Evolutionary conservation across 2,329 filamentous ascomycete genomes (phyloP), one percentile per base, ranked within the genome.

Genomic region (Xylaria sp.): DNA sequence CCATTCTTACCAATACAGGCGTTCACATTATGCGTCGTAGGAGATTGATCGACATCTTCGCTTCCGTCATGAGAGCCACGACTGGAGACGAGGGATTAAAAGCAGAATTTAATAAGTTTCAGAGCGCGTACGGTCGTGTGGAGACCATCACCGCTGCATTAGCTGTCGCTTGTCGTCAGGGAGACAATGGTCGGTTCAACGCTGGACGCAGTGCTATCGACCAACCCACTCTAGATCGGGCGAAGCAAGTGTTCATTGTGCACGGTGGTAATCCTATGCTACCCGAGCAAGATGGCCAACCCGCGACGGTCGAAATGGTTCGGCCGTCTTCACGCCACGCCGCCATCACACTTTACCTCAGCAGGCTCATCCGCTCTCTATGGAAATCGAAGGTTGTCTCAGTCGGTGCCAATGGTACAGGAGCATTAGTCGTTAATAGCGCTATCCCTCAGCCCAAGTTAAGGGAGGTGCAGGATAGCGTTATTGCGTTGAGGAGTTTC

Each of bases 141-240:
- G 95, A 99, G 75, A 95, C 91, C 0, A 89, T 96, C 55, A 92
- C 95, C 0, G 93, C 94, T 40, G 93, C 95, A 25, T 80, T 99
- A 53, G 95, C 95, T 10, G 95, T 99, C 29, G 93, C 95, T 37
- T 99, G 95, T 75, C 93, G 94, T 3, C 93, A 98, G 74, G 94
- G 93, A 9, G 89, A 90, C 25, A 94, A 97, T 71, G 75, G 83
- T 2, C 78, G 82, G 23, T 85, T 91, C 19, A 90, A 90, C 0
- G 90, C 92, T 59, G 85, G 87, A 43, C 87, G 93, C 43, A 78
- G 89, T 9, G 88, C 91, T 23, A 90, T 89, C 33, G 95, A 98
- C 71, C 91, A 93, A 11, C 87, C 92, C 35, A 92, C 96, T 1
- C 83, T 96, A 47, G 93, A 97, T 68, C 87, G 89, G 63, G 95